Conservation (phyloP, 495 filamentous ascomycete species). For the Tuber magnatum region DNA sequence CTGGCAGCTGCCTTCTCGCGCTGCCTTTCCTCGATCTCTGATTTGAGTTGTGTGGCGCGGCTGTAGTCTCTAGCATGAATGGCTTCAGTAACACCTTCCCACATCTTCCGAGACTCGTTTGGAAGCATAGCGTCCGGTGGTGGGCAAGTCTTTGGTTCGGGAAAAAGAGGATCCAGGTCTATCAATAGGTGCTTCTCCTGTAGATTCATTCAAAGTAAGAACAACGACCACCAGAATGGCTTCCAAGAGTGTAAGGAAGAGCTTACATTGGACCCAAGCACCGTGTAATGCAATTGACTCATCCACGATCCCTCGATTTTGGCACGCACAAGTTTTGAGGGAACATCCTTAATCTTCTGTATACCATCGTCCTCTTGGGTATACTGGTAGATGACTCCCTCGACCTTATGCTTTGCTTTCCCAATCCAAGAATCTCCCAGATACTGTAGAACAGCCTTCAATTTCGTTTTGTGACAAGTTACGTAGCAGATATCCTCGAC, state of each 20-base stretch:
- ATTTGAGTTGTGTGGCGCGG: slow-evolving; percentile 76
- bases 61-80: slow-evolving; percentile 76
- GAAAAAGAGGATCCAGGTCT: slow-evolving; percentile 72
- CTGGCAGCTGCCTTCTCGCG: slow-evolving; percentile 74
- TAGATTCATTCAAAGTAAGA: slow-evolving; percentile 1
- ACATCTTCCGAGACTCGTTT: slow-evolving; percentile 85
- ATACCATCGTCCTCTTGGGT: slow-evolving; percentile 69
- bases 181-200: slow-evolving; percentile 68
- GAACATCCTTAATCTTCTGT: slow-evolving; percentile 72
- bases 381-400: slow-evolving; percentile 85
- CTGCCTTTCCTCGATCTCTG: slow-evolving; percentile 86
- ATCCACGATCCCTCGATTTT: slow-evolving; percentile 78
- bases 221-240: slow-evolving; percentile 1
- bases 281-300: slow-evolving; percentile 60
- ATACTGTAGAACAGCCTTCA: slow-evolving; percentile 87
- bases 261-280: slow-evolving; percentile 48
- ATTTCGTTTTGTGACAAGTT: slow-evolving; percentile 74
- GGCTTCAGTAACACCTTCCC: slow-evolving; percentile 78
- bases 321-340: slow-evolving; percentile 73
- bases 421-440: slow-evolving; percentile 92
- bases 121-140: slow-evolving; percentile 68
- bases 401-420: slow-evolving; percentile 79
- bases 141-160: slow-evolving; percentile 68
- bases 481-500: slow-evolving; percentile 83
- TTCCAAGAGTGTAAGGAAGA: not conserved